phyloP scores from a whole-genome alignment of 2,329 filamentous ascomycete species.

The Shiraia bambusicola region DNA sequence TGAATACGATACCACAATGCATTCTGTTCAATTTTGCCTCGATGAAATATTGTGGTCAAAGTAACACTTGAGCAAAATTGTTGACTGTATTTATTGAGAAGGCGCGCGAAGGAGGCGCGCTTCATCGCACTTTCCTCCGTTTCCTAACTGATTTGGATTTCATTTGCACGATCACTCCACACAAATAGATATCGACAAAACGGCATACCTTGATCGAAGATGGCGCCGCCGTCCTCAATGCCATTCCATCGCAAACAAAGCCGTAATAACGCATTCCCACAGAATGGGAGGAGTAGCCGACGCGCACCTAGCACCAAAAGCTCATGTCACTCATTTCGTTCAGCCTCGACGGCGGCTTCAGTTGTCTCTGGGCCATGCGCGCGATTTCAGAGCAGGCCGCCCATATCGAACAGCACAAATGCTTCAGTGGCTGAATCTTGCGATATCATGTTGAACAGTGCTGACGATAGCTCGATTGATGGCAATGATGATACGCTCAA shows the following conservation, averaged over 20 bases:
- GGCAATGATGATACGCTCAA: slow-evolving; percentile 53
- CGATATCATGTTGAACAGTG: slow-evolving; percentile 1
- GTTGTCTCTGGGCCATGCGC: background rate
- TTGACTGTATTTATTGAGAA: no score
- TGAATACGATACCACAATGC: slow-evolving; percentile 6
- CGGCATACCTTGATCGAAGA: no score
- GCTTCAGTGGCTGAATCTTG: slow-evolving; percentile 5
- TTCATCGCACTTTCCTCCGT: no score
- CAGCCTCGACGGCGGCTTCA: slow-evolving; percentile 10
- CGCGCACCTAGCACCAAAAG: slow-evolving; percentile 5
- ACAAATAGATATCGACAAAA: no score
- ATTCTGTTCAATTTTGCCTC: background rate
- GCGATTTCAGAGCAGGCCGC: background rate
- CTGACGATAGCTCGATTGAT: no score
- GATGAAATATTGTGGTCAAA: no score
- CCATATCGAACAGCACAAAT: background rate
- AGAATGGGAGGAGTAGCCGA: slow-evolving; percentile 5
- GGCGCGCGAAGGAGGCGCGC: no score
- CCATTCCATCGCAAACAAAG: slow-evolving; percentile 1
- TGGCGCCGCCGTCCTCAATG: no score
- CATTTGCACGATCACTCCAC: no score
- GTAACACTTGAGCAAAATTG: no score
- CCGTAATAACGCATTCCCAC: no score
- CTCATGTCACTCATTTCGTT: slow-evolving; percentile 12
- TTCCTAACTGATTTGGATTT: no score